Conservation (phyloP, 768 basidiomycete species). For the Trametes maxima region DNA sequence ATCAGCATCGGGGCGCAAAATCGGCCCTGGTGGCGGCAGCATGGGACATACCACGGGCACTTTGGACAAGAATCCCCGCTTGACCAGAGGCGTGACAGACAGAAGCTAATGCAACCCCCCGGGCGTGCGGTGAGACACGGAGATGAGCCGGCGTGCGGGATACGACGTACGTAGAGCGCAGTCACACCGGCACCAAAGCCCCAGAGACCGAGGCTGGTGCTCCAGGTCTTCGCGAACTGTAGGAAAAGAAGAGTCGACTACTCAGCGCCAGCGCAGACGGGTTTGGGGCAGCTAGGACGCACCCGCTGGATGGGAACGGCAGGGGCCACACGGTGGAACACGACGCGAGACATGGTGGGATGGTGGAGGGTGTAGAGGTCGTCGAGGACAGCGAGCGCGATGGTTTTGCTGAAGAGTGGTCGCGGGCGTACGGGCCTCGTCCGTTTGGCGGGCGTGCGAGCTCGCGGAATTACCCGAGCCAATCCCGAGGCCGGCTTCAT, state of each 20-base stretch:
- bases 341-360: conserved; percentile 39
- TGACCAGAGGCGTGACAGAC: conserved; percentile 85
- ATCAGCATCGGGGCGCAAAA: conserved; percentile 6
- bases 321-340: conserved; percentile 35
- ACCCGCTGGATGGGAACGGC: conserved; percentile 26
- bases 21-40: conserved; percentile 5
- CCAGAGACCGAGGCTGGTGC: conserved; percentile 65
- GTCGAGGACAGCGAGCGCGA: conserved; percentile 7
- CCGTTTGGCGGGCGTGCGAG: conserved; percentile 15
- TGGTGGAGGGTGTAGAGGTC: neutral
- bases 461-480: conserved; percentile 17
- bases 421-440: neutral
- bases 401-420: conserved; percentile 14
- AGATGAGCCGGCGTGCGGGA: neutral
- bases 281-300: conserved; percentile 6
- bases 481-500: conserved; percentile 18
- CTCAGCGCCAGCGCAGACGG: neutral
- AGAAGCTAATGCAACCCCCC: conserved; percentile 52
- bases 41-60: conserved; percentile 66
- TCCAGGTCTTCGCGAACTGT: conserved; percentile 51
- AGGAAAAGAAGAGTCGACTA: neutral
- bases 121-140: conserved; percentile 9
- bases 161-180: conserved; percentile 61
- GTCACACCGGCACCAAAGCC: conserved; percentile 68
- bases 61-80: conserved; percentile 70